A percentile compares a stretch with the other conserved stretches of the same genome.
These are phyloP conservation scores for Coemansia sp. DNA, from an alignment of 192 early-diverging fungal genomes.

Conservation along the genomic window DNA sequence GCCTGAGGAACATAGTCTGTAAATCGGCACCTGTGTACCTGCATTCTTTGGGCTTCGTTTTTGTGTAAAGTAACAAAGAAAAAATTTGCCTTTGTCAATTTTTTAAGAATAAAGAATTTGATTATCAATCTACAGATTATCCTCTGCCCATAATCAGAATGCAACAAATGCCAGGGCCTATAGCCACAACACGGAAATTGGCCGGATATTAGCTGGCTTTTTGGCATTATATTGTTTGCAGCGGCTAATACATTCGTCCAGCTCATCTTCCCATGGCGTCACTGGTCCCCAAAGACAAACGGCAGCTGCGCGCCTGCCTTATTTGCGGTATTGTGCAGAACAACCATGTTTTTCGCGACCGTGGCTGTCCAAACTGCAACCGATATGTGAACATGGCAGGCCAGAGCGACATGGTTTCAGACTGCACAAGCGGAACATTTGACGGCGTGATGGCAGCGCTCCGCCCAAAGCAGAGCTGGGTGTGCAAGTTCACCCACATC, in stretches of 20 bases:
- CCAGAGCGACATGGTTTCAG: conserved; percentile 59
- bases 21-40: conserved; percentile 83
- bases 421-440: conserved; percentile 76
- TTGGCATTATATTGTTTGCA: no score
- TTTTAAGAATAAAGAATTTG: conserved; percentile 2
- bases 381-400: conserved; percentile 67
- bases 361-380: conserved; percentile 84
- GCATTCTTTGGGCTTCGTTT: conserved; percentile 36
- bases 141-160: neutral
- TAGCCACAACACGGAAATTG: no score
- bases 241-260: neutral
- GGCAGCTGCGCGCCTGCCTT: conserved; percentile 75
- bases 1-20: conserved; percentile 81
- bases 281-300: conserved; percentile 61
- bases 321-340: conserved; percentile 81
- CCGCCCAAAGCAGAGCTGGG: conserved; percentile 74
- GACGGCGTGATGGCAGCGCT: conserved; percentile 74
- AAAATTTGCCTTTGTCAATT: neutral
- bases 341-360: conserved; percentile 63
- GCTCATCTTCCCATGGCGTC: conserved; percentile 24
- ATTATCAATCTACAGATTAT: neutral
- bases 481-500: conserved; percentile 65
- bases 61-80: neutral
- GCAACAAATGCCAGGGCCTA: neutral
- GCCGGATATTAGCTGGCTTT: no score